Base-by-base conservation (phyloP, 305 asterid species). In the Fraxinus angustifolia region DNA sequence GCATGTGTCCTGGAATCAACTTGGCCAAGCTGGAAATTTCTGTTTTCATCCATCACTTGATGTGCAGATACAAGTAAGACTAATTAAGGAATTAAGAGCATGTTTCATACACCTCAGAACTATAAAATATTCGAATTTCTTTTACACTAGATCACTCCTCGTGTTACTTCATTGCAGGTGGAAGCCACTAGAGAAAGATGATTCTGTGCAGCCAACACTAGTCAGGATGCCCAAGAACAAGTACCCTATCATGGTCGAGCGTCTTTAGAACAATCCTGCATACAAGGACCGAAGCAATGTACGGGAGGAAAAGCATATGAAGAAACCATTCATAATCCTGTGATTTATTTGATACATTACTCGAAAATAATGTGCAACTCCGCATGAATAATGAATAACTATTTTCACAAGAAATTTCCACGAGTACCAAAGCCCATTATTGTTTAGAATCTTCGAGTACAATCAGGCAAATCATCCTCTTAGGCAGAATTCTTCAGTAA, bases 1-100 rank as follows among this genome's bases (percentile, higher is more conserved):
- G 96, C 23, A 92, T 91, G 97, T 92, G 98, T 81, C 98, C 98
- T 36, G 98, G 98, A 87, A 93, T 93, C 82, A 90, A 92, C 92
- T 90, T 93, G n/a, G 97, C 98, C 77, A 93, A 91, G 86, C 84
- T 93, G 81, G 97, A 93, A 87, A 90, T 93, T 11, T 92, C 82
- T 74, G 80, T 92, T 79, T 93, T 93, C 88, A 84, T 93, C 80
- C 98, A 93, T 84, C 97, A 93, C 79, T 85, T 93, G 75, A 91
- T 93, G 81, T 85, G 93, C 94, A 90, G 92, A 93, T 92, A 91
- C 87, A 91, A 85, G 98, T 91, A 90, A 76, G 77, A 74, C 28
- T 67, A 16, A 78, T 71, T 6, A 50, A 48, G 42, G 21, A 16
- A 78, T 71, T 6, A 50, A 48, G 53, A n/a, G 56, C 31, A 28